phyloP scores from a whole-genome alignment of 805 yeast species.

The Candida taoyuanica region DNA sequence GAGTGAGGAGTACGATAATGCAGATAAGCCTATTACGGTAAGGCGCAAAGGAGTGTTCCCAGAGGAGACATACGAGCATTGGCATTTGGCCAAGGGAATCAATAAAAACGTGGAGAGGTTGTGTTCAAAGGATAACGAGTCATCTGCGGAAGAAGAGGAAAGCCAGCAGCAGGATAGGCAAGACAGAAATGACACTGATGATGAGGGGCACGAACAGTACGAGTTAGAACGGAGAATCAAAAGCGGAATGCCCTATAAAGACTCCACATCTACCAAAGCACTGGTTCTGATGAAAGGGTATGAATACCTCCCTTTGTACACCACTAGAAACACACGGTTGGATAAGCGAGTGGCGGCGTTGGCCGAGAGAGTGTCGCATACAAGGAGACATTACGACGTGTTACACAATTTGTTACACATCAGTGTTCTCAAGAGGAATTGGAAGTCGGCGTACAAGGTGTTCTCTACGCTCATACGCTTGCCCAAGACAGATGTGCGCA shows the following conservation, averaged over 20 bases:
- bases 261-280: not conserved
- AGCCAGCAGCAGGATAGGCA: not conserved
- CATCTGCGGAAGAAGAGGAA: not conserved
- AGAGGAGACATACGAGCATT: constrained; percentile 23
- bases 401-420: constrained; percentile 36
- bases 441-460: constrained; percentile 52
- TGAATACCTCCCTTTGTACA: constrained; percentile 14
- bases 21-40: not conserved
- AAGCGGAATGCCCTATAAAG: not conserved
- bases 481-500: constrained; percentile 46
- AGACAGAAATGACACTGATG: constrained; percentile 17
- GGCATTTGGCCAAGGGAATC: constrained; percentile 18
- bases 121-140: no score
- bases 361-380: constrained; percentile 3
- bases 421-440: constrained; percentile 42
- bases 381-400: constrained; percentile 8
- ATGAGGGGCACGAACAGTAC: constrained; percentile 1
- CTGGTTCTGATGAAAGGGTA: constrained; percentile 7
- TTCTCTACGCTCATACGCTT: constrained; percentile 46
- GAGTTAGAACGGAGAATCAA: constrained; percentile 1
- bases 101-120: constrained; percentile 9
- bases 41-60: constrained; percentile 8
- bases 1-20: constrained; percentile 1
- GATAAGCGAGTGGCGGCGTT: not conserved
- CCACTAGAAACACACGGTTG: not conserved